These are phyloP conservation scores for Penicillium roqueforti DNA, from an alignment of 495 filamentous ascomycete genomes.

Conservation along the genomic window DNA sequence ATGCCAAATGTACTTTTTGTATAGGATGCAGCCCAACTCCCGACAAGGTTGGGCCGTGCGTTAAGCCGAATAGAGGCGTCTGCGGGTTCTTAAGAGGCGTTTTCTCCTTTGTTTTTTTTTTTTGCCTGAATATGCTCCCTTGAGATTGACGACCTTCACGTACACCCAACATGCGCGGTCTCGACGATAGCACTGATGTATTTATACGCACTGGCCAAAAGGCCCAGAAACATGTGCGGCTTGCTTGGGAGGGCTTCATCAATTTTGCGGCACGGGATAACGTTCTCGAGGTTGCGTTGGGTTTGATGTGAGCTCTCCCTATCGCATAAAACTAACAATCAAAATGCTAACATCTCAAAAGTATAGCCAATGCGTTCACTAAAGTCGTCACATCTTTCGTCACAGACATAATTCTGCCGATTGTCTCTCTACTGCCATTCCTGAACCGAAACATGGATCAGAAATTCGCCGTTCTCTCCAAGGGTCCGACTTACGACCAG, in stretches of 20 bases:
- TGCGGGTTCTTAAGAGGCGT: not conserved
- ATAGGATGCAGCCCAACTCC: too few species aligned
- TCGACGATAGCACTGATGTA: slow-evolving; percentile 27
- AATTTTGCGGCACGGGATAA: slow-evolving; percentile 72
- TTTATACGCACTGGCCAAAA: slow-evolving; percentile 28
- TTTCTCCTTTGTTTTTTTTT: not conserved
- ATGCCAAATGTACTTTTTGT: too few species aligned
- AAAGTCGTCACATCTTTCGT: slow-evolving; percentile 69
- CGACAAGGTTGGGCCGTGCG: too few species aligned
- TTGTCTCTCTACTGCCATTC: slow-evolving; percentile 64
- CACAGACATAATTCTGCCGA: slow-evolving; percentile 63
- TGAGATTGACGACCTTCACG: not conserved
- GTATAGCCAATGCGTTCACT: slow-evolving; percentile 69
- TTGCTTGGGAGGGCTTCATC: slow-evolving; percentile 57
- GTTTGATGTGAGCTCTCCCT: slow-evolving; percentile 55
- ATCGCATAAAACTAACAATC: not conserved
- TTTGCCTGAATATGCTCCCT: not conserved
- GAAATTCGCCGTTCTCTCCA: slow-evolving; percentile 64
- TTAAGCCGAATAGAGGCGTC: too few species aligned
- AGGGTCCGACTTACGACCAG: slow-evolving; percentile 47
- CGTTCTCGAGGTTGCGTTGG: slow-evolving; percentile 70
- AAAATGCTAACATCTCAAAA: slow-evolving; percentile 23
- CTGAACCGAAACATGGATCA: slow-evolving; percentile 68
- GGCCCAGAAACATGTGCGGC: slow-evolving; percentile 33
- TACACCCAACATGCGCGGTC: slow-evolving; percentile 27